A percentile compares a stretch with the other conserved stretches of the same genome.
phyloP scores from a whole-genome alignment of 2,329 filamentous ascomycete species.

The Cordyceps javanica region DNA sequence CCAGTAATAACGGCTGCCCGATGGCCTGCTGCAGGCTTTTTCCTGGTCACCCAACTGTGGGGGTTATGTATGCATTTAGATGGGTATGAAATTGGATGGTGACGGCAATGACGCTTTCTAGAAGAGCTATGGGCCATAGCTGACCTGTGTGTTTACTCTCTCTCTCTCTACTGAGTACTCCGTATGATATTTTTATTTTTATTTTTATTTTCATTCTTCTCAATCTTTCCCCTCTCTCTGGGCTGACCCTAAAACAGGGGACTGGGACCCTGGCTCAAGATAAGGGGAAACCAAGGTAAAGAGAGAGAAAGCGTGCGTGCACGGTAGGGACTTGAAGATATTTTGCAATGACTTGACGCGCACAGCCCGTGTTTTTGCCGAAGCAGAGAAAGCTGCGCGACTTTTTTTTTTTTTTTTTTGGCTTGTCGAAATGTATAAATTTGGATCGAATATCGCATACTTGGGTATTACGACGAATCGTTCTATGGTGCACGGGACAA shows the following conservation, averaged over 20 bases:
- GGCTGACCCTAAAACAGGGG: too few relatives aligned
- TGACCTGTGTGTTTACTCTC: background rate
- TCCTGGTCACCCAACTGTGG: background rate
- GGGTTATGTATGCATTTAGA: too few relatives aligned
- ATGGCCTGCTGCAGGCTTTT: background rate
- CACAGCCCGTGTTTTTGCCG: background rate
- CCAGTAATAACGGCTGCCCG: constrained; percentile 6
- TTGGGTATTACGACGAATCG: background rate
- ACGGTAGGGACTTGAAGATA: too few relatives aligned
- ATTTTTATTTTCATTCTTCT: too few relatives aligned
- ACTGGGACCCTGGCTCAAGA: background rate
- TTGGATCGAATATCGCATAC: background rate
- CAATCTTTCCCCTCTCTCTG: too few relatives aligned
- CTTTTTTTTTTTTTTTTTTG: too few relatives aligned
- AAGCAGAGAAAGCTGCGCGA: background rate
- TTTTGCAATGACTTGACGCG: too few relatives aligned
- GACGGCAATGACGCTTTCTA: constrained; percentile 4
- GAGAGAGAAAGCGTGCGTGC: too few relatives aligned
- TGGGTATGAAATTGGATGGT: background rate
- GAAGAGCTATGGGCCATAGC: background rate
- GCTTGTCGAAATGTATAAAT: background rate
- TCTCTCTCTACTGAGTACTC: too few relatives aligned
- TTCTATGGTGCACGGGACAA: background rate
- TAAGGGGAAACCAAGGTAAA: background rate
- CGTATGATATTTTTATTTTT: too few relatives aligned